A percentile compares a stretch with the other conserved stretches of the same genome.
Evolutionary conservation across 805 yeast genomes (phyloP).

Genomic region (Sugiyamaella marilandica): DNA sequence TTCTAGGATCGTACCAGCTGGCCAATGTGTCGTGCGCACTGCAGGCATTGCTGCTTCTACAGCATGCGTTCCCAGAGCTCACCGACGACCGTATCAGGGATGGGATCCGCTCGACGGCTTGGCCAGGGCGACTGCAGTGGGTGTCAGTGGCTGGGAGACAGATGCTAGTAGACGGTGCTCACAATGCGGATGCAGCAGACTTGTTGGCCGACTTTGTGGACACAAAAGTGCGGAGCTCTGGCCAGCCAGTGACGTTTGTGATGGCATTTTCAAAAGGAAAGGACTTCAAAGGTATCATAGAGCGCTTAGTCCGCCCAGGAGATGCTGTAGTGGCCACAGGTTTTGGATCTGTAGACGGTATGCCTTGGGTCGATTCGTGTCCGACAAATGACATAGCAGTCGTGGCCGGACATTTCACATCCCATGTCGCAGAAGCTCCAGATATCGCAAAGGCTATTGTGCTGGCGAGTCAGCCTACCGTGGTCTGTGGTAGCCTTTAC

Average conservation of each 20-base stretch:
- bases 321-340: constrained; percentile 60
- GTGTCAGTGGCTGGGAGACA: constrained; percentile 30
- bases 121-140: constrained; percentile 88
- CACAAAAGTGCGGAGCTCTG: constrained; percentile 18
- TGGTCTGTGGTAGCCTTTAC: constrained; percentile 44
- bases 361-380: constrained; percentile 85
- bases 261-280: constrained; percentile 77
- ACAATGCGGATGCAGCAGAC: constrained; percentile 79
- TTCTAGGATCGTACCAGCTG: constrained; percentile 68
- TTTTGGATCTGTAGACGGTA: constrained; percentile 71
- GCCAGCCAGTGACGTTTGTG: constrained; percentile 48
- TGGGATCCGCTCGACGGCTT: constrained; percentile 54
- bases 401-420: constrained; percentile 19
- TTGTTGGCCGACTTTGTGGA: constrained; percentile 57
- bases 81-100: constrained; percentile 34
- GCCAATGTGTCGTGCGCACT: constrained; percentile 68
- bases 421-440: constrained; percentile 24
- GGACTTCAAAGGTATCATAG: constrained; percentile 47
- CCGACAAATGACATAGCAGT: constrained; percentile 32
- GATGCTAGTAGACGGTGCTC: constrained; percentile 84
- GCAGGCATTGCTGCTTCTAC: constrained; percentile 43
- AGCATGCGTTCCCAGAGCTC: constrained; percentile 29
- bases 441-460: constrained; percentile 22
- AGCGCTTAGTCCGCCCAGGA: constrained; percentile 42
- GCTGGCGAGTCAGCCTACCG: not conserved